Evolutionary conservation across 306 rosid species (phyloP).

Genomic region (Prosopis cineraria): DNA sequence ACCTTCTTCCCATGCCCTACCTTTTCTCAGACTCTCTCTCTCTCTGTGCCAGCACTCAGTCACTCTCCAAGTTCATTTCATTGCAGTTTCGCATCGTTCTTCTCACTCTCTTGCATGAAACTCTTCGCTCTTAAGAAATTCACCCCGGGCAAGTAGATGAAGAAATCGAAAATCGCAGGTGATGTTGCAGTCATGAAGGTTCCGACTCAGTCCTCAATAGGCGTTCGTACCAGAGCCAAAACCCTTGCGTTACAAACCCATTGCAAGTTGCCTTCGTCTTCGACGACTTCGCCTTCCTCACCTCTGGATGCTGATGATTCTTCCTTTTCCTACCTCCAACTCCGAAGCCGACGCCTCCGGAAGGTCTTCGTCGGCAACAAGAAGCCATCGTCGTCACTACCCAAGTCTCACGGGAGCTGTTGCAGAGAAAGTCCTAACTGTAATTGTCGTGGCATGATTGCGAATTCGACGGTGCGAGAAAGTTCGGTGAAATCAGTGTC

Average conservation of each 20-base stretch:
- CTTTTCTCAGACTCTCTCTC: background rate
- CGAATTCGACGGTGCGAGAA: constrained; percentile 39
- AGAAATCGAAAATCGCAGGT: constrained; percentile 63
- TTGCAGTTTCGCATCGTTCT: constrained; percentile 1
- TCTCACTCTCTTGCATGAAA: constrained; percentile 17
- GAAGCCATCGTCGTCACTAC: constrained; percentile 5
- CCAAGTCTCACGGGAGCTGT: constrained; percentile 24
- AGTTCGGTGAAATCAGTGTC: constrained; percentile 32
- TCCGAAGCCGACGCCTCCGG: constrained; percentile 82
- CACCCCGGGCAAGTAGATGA: constrained; percentile 80
- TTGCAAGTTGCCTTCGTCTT: constrained; percentile 29
- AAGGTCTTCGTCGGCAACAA: constrained; percentile 40
- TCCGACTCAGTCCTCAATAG: constrained; percentile 52
- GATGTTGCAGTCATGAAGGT: constrained; percentile 66
- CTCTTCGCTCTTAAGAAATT: background rate
- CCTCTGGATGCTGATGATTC: constrained; percentile 22
- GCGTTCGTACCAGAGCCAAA: constrained; percentile 85
- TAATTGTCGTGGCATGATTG: background rate
- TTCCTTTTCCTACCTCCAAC: constrained; percentile 67
- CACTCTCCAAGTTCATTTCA: background rate
- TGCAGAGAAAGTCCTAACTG: constrained; percentile 28
- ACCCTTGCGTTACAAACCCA: constrained; percentile 64
- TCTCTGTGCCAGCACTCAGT: background rate
- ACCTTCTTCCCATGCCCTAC: background rate
- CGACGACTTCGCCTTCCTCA: background rate